These are phyloP conservation scores for Glonium stellatum DNA, from an alignment of 495 filamentous ascomycete species.

Conservation along the genomic window DNA sequence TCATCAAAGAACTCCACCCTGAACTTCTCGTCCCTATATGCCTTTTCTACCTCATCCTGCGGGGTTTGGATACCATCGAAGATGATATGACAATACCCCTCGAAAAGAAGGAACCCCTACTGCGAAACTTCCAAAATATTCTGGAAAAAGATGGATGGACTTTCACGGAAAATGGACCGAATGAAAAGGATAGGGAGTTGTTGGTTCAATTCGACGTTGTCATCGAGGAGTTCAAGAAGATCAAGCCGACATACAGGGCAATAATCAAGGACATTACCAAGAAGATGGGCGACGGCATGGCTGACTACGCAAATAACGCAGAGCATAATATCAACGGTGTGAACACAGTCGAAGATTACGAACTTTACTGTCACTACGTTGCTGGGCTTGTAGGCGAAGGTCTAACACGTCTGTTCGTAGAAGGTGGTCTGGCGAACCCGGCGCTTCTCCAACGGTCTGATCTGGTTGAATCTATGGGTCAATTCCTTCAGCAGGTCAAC, in stretches of 20 bases:
- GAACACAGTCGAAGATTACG: constrained; percentile 78
- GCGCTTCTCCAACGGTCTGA: constrained; percentile 68
- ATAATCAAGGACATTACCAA: constrained; percentile 93
- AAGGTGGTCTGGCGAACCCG: constrained; percentile 79
- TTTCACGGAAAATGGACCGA: constrained; percentile 73
- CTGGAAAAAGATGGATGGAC: constrained; percentile 84
- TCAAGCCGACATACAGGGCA: constrained; percentile 73
- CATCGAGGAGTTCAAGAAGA: constrained; percentile 77
- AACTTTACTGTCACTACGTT: constrained; percentile 94
- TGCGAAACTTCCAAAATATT: constrained; percentile 71
- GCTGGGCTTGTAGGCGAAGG: constrained; percentile 96
- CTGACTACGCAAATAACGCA: constrained; percentile 80
- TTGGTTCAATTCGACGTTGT: constrained; percentile 87
- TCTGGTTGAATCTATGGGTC: constrained; percentile 91
- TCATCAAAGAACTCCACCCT: constrained; percentile 91
- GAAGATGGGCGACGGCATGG: constrained; percentile 98
- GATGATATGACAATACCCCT: constrained; percentile 92
- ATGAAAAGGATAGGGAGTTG: constrained; percentile 90
- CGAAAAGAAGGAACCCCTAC: constrained; percentile 73
- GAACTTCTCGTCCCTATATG: constrained; percentile 84
- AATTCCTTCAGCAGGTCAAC: constrained; percentile 96
- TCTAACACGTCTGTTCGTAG: constrained; percentile 82
- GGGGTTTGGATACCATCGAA: constrained; percentile 92
- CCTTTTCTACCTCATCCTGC: constrained; percentile 88
- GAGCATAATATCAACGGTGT: constrained; percentile 72